phyloP scores from a whole-genome alignment of 2,329 filamentous ascomycete genomes.

The Penicillium occitanis region DNA sequence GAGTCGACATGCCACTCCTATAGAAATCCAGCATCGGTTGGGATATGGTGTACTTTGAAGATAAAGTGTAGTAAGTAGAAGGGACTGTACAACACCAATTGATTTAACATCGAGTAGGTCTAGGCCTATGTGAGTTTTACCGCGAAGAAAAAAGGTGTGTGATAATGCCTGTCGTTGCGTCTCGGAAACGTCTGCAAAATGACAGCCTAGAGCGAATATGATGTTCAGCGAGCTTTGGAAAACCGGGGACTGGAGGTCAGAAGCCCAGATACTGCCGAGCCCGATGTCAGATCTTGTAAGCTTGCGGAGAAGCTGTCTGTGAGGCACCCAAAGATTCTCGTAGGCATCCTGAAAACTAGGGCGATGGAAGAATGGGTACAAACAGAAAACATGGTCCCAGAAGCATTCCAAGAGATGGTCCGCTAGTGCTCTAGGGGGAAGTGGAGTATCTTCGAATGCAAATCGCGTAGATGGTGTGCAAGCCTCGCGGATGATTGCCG shows the following conservation, averaged over 20 bases:
- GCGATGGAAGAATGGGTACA: conserved; percentile 49
- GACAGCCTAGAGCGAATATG: conserved; percentile 46
- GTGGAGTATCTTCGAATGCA: conserved; percentile 34
- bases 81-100: conserved; percentile 43
- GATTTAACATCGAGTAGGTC: conserved; percentile 42
- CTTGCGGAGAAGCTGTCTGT: conserved; percentile 23
- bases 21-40: conserved; percentile 45
- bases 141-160: conserved; percentile 37
- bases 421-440: conserved; percentile 44
- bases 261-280: conserved; percentile 35
- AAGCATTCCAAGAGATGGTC: conserved; percentile 45
- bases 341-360: conserved; percentile 45
- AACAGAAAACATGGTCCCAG: conserved; percentile 42
- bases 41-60: conserved; percentile 46
- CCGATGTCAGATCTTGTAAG: conserved; percentile 34
- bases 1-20: conserved; percentile 45
- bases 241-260: conserved; percentile 30
- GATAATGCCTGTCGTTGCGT: conserved; percentile 32
- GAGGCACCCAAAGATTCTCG: conserved; percentile 39
- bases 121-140: conserved; percentile 38
- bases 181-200: conserved; percentile 38
- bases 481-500: neutral
- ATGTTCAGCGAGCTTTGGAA: conserved; percentile 47
- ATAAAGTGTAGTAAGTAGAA: conserved; percentile 42
- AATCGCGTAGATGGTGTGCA: conserved; percentile 15